Evolutionary conservation across 2,329 filamentous ascomycete genomes (phyloP).

Genomic region (Ceratocystis cacaofunesta): DNA sequence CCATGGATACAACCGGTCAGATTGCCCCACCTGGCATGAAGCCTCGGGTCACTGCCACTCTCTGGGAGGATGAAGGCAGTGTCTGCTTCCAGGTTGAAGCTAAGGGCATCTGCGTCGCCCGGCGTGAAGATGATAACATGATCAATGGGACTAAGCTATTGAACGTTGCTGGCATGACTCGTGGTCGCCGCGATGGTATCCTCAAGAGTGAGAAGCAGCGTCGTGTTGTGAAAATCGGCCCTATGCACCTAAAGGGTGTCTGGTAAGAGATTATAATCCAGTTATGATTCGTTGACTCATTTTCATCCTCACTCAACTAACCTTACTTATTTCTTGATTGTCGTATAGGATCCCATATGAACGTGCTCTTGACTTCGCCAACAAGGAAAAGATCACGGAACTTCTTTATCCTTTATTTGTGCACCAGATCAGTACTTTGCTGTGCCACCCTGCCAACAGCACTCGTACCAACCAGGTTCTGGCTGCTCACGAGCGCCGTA

Average conservation of each 20-base stretch:
- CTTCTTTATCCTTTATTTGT: slow-evolving; percentile 90
- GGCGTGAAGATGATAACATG: slow-evolving; percentile 96
- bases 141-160: slow-evolving; percentile 96
- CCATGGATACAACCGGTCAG: slow-evolving; percentile 77
- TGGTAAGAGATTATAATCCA: slow-evolving; percentile 49
- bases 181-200: slow-evolving; percentile 87
- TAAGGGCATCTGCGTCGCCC: slow-evolving; percentile 85
- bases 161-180: slow-evolving; percentile 96
- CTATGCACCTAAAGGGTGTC: slow-evolving; percentile 96
- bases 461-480: slow-evolving; percentile 71
- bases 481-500: slow-evolving; percentile 66
- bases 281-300: background rate
- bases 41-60: slow-evolving; percentile 82
- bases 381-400: slow-evolving; percentile 99
- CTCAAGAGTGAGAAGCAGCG: slow-evolving; percentile 94
- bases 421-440: slow-evolving; percentile 83
- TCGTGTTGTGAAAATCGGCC: slow-evolving; percentile 96
- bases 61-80: slow-evolving; percentile 98
- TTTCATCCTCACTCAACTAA: slow-evolving; percentile 16
- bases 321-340: background rate
- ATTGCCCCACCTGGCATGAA: slow-evolving; percentile 88
- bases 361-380: slow-evolving; percentile 92
- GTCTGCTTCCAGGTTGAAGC: slow-evolving; percentile 97
- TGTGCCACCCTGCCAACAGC: slow-evolving; percentile 88
- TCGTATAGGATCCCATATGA: slow-evolving; percentile 81